Conservation (phyloP, 208 protist species). For the Crithidia mellificae region DNA sequence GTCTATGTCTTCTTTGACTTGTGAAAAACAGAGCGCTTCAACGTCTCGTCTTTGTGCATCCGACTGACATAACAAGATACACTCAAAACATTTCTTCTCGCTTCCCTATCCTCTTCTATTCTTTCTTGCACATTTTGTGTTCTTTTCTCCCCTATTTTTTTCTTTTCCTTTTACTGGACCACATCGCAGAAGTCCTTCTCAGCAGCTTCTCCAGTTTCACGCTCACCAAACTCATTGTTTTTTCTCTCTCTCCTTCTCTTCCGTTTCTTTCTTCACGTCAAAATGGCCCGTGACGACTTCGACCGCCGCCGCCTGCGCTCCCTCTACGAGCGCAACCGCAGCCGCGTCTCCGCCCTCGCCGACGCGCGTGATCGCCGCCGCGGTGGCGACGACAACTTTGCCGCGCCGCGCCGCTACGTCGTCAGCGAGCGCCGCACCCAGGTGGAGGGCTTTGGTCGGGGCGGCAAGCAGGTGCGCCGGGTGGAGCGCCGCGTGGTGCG, state of each 20-base stretch:
- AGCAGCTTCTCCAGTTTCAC: too few relatives aligned
- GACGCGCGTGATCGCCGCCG: conserved; percentile 75
- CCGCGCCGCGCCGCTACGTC: conserved; percentile 74
- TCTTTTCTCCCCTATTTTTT: too few relatives aligned
- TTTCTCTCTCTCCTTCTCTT: conserved; percentile 1
- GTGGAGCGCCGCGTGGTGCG: conserved; percentile 35
- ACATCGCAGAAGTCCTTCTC: too few relatives aligned
- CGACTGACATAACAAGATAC: too few relatives aligned
- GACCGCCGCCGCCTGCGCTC: conserved; percentile 79
- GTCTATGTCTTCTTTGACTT: too few relatives aligned
- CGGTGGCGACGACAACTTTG: conserved; percentile 41
- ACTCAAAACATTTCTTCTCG: too few relatives aligned
- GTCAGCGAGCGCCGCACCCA: conserved; percentile 77
- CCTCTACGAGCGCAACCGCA: conserved; percentile 81
- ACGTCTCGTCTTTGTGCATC: too few relatives aligned
- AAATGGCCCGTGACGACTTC: conserved; percentile 71
- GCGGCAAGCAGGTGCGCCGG: conserved; percentile 63
- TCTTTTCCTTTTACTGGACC: too few relatives aligned
- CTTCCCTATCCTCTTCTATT: too few relatives aligned
- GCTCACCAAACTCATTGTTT: too few relatives aligned
- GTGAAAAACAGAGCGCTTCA: too few relatives aligned
- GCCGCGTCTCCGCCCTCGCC: conserved; percentile 67
- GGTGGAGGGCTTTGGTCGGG: conserved; percentile 81
- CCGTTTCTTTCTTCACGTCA: conserved; percentile 18
- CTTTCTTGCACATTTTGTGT: too few relatives aligned